phyloP scores from a whole-genome alignment of 2,329 filamentous ascomycete genomes.

The Pseudogymnoascus sp. region DNA sequence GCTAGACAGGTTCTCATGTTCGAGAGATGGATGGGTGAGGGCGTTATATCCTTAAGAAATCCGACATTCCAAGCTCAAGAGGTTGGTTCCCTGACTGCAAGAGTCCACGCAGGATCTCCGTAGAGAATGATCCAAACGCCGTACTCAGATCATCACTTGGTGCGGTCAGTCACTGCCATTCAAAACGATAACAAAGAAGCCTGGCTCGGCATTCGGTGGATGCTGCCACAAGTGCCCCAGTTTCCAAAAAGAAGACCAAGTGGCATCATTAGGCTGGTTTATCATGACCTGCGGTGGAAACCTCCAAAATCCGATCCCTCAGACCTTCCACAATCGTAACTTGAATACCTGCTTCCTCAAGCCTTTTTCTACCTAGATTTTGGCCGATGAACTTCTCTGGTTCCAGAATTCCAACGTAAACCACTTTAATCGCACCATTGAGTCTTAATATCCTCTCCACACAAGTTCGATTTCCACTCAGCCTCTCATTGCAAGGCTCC shows the following conservation, averaged over 20 bases:
- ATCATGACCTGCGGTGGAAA: constrained; percentile 76
- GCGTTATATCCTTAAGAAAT: neutral
- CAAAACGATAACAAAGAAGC: neutral
- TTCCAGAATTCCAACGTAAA: constrained; percentile 83
- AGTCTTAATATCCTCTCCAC: constrained; percentile 68
- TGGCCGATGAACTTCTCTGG: constrained; percentile 82
- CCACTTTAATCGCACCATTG: constrained; percentile 49
- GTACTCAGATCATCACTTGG: too few species aligned
- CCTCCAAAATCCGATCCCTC: constrained; percentile 69
- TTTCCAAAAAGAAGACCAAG: constrained; percentile 3
- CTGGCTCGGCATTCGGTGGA: constrained; percentile 14
- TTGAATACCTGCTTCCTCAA: constrained; percentile 64
- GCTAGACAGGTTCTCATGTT: too few species aligned
- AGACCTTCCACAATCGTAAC: constrained; percentile 67
- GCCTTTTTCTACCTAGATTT: constrained; percentile 63
- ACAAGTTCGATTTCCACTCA: constrained; percentile 69
- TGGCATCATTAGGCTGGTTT: constrained; percentile 17
- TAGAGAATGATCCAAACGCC: too few species aligned
- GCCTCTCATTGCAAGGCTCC: constrained; percentile 69
- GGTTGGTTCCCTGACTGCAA: neutral
- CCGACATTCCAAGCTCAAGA: neutral
- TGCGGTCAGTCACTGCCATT: neutral
- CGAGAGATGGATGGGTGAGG: too few species aligned
- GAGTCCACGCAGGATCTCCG: neutral
- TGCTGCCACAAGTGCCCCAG: neutral